A percentile compares a stretch with the other conserved stretches of the same genome.
Evolutionary conservation across 2,329 filamentous ascomycete genomes (phyloP).

Genomic region (Periconia sp.): DNA sequence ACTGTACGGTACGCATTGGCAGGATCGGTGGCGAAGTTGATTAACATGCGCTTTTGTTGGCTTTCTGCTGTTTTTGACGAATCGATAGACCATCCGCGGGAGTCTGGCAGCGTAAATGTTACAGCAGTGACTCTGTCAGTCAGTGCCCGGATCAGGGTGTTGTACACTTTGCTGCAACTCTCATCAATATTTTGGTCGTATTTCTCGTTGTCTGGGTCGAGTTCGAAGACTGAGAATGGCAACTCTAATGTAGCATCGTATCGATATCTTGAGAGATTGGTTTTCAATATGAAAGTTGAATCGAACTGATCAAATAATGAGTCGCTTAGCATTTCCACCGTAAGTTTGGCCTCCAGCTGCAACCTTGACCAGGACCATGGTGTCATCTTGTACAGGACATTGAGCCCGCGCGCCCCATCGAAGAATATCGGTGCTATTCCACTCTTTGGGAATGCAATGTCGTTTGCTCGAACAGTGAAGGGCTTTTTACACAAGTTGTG

Average conservation of each 20-base stretch:
- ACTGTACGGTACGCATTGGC: slow-evolving; percentile 73
- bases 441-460: slow-evolving; percentile 39
- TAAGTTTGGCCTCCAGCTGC: slow-evolving; percentile 72
- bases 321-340: slow-evolving; percentile 74
- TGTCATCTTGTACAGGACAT: slow-evolving; percentile 89
- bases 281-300: slow-evolving; percentile 72
- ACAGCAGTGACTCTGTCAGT: slow-evolving; percentile 74
- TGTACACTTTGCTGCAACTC: slow-evolving; percentile 62
- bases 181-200: slow-evolving; percentile 29
- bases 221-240: slow-evolving; percentile 34
- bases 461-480: slow-evolving; percentile 51
- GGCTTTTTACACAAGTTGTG: slow-evolving; percentile 72
- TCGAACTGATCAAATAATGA: slow-evolving; percentile 78
- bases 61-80: slow-evolving; percentile 22
- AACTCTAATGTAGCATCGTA: slow-evolving; percentile 57
- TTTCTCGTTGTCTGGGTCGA: slow-evolving; percentile 24
- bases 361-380: slow-evolving; percentile 77
- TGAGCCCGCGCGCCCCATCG: slow-evolving; percentile 73
- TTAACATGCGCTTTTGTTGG: slow-evolving; percentile 50
- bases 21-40: slow-evolving; percentile 74
- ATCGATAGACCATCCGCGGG: slow-evolving; percentile 41
- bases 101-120: slow-evolving; percentile 32
- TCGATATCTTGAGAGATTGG: slow-evolving; percentile 53
- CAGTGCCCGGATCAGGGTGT: slow-evolving; percentile 69
- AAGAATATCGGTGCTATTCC: slow-evolving; percentile 70